Percentiles rank a stretch among this genome's conserved stretches.
Evolutionary conservation across 1,284 basidiomycete genomes (phyloP).

Genomic region (Inonotus obliquus): DNA sequence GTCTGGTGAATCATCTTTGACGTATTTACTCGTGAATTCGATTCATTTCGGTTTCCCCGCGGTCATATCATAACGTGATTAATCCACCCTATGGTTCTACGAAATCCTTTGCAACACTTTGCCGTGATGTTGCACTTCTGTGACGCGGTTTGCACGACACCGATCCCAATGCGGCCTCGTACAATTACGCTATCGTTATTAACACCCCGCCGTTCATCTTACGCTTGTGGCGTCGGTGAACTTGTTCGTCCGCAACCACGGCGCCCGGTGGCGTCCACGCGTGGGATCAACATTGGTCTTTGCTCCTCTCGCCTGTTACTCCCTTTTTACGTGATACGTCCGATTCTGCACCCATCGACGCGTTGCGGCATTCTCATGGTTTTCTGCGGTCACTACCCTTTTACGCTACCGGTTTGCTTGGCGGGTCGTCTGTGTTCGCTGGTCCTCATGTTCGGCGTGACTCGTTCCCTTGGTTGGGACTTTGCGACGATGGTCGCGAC

Average conservation of each 20-base stretch:
- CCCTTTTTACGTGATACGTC: no score
- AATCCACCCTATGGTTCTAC: not conserved
- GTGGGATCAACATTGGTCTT: not conserved
- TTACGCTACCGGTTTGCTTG: no score
- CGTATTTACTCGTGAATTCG: constrained; percentile 7
- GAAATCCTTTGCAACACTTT: not conserved
- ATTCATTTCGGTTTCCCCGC: not conserved
- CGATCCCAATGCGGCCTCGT: not conserved
- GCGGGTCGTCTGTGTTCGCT: no score
- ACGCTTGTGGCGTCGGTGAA: not conserved
- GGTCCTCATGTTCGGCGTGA: no score
- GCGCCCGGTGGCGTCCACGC: not conserved
- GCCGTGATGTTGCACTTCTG: not conserved
- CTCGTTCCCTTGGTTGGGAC: no score
- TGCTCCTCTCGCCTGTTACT: no score
- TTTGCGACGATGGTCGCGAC: no score
- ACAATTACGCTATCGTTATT: not conserved
- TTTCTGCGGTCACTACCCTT: no score
- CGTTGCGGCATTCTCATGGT: no score
- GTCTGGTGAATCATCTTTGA: not conserved
- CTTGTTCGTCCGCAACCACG: not conserved
- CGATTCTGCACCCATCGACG: no score
- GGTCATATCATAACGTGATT: not conserved
- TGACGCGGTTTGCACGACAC: not conserved
- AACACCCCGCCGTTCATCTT: not conserved